Evolutionary conservation across 1,284 basidiomycete species (phyloP).

Genomic region (Nidula niveotomentosa): DNA sequence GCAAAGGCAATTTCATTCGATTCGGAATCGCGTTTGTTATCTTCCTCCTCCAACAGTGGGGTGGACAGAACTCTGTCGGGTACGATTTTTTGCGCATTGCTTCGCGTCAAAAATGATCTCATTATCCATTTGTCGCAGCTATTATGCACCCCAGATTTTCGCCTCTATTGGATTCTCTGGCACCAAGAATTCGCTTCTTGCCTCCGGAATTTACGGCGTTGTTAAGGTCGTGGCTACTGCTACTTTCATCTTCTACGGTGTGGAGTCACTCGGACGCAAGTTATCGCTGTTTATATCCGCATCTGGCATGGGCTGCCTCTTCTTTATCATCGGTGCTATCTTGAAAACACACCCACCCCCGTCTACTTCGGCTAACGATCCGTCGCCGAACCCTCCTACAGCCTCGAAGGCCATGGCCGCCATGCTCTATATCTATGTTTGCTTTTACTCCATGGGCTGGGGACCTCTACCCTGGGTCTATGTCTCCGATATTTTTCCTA

Average conservation of each 20-base stretch:
- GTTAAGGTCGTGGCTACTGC: slow-evolving; percentile 72
- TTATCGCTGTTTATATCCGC: slow-evolving; percentile 71
- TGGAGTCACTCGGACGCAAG: slow-evolving; percentile 76
- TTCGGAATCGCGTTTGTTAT: slow-evolving; percentile 71
- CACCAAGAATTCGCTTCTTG: slow-evolving; percentile 63
- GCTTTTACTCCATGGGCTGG: slow-evolving; percentile 76
- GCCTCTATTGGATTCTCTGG: slow-evolving; percentile 67
- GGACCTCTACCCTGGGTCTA: slow-evolving; percentile 69
- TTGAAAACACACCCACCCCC: slow-evolving; percentile 72
- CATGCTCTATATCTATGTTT: slow-evolving; percentile 75
- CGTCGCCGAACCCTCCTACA: slow-evolving; percentile 32
- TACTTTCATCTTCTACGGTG: slow-evolving; percentile 47
- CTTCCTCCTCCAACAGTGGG: slow-evolving; percentile 73
- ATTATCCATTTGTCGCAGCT: slow-evolving; percentile 47
- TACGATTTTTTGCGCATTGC: slow-evolving; percentile 14
- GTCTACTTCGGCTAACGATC: slow-evolving; percentile 20
- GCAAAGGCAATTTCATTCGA: slow-evolving; percentile 72
- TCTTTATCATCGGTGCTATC: slow-evolving; percentile 77
- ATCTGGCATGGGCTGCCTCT: slow-evolving; percentile 78
- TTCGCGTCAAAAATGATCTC: not conserved
- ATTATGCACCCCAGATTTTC: slow-evolving; percentile 80
- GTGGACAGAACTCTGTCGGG: slow-evolving; percentile 72
- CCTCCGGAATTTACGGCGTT: slow-evolving; percentile 82
- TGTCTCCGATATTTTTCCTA: slow-evolving; percentile 82
- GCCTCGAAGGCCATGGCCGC: slow-evolving; percentile 72